Conservation (phyloP, 2,329 filamentous ascomycete species). For the Cucurbitaria berberidis region DNA sequence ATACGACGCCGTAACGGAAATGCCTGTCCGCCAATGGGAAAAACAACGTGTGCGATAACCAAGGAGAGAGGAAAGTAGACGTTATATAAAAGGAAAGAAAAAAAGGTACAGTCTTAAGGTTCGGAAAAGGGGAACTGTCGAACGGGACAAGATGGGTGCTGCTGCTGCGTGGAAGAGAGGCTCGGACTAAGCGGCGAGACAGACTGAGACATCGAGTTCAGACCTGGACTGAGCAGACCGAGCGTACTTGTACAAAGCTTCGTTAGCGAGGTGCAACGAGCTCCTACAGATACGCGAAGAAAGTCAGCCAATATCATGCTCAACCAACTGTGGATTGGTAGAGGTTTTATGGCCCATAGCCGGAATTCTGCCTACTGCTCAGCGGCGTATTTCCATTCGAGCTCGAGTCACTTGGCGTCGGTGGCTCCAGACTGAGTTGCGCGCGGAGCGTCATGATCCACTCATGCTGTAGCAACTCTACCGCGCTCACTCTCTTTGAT, state of each 20-base stretch:
- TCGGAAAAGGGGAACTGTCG: slow-evolving; percentile 15
- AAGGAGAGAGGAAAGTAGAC: background rate
- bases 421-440: slow-evolving; percentile 55
- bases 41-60: background rate
- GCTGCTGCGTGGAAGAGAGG: background rate
- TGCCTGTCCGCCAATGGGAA: background rate
- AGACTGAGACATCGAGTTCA: too few relatives aligned
- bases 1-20: background rate
- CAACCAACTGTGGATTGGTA: background rate
- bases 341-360: slow-evolving; percentile 22
- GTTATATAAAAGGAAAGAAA: background rate
- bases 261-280: slow-evolving; percentile 9
- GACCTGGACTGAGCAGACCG: too few relatives aligned
- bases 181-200: background rate
- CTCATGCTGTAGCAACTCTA: slow-evolving; percentile 90
- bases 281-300: slow-evolving; percentile 6
- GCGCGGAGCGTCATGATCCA: slow-evolving; percentile 69
- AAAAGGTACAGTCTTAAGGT: slow-evolving; percentile 7
- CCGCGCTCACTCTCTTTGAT: slow-evolving; percentile 75
- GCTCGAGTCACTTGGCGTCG: slow-evolving; percentile 49
- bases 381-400: slow-evolving; percentile 17
- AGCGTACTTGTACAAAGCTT: background rate
- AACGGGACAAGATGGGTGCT: background rate
- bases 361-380: slow-evolving; percentile 46
- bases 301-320: slow-evolving; percentile 9